A percentile compares a stretch with the other conserved stretches of the same genome.
Conservation (phyloP, 1,139 yeast species). For the Yamadazyma atmosphaerica region DNA sequence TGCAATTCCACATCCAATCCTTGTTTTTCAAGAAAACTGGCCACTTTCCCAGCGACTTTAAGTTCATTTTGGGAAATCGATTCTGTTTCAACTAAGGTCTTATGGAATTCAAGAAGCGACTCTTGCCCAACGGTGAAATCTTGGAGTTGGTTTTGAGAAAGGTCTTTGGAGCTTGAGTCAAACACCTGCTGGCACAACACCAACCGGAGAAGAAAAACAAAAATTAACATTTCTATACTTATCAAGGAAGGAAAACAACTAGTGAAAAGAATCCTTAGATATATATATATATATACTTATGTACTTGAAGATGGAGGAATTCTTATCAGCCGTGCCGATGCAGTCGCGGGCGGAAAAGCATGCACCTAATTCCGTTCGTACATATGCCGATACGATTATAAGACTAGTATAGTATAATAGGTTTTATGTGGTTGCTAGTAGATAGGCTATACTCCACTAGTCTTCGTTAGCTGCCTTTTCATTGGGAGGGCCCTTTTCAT, state of each 20-base stretch:
- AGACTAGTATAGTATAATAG: too few species aligned
- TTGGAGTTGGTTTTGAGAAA: not conserved
- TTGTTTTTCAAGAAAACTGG: constrained; percentile 32
- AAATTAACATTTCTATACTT: not conserved
- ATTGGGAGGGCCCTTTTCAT: not conserved
- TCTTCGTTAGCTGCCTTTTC: not conserved
- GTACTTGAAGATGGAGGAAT: too few species aligned
- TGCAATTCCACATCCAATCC: constrained; percentile 56
- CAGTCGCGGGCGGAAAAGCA: too few species aligned
- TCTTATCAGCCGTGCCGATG: too few species aligned
- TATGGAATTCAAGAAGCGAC: constrained; percentile 29
- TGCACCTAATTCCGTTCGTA: too few species aligned
- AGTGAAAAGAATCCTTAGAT: too few species aligned
- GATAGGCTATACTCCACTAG: too few species aligned
- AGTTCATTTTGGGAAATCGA: constrained; percentile 38
- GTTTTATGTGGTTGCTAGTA: too few species aligned
- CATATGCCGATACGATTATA: too few species aligned
- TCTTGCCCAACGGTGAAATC: constrained; percentile 13
- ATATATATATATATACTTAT: too few species aligned
- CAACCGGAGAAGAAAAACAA: not conserved
- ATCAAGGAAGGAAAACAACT: not conserved
- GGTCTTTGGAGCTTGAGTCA: not conserved
- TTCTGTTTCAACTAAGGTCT: constrained; percentile 32
- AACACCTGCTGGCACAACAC: constrained; percentile 4
- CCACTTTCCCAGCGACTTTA: constrained; percentile 31